phyloP scores from a whole-genome alignment of 1,139 yeast species.

The Pneumocystis sp. region DNA sequence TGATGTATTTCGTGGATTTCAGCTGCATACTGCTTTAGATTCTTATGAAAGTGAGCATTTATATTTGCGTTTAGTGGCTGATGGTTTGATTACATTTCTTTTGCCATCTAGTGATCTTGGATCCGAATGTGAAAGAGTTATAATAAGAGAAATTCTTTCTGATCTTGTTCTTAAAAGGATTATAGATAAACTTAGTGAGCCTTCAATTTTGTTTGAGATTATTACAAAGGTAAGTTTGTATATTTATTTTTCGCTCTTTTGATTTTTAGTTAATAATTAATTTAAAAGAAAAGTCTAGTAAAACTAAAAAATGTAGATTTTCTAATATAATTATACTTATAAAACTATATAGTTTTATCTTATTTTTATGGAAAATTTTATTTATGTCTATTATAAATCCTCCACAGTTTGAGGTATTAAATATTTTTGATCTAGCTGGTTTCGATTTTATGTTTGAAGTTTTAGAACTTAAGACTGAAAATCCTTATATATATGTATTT shows the following conservation, averaged over 20 bases:
- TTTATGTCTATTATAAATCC: background rate
- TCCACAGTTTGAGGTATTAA: background rate
- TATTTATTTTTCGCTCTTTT: background rate
- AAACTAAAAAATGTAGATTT: background rate
- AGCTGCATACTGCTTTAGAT: constrained; percentile 39
- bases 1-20: constrained; percentile 24
- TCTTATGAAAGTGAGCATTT: constrained; percentile 18
- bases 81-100: constrained; percentile 24
- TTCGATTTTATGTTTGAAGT: background rate
- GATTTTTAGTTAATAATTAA: background rate
- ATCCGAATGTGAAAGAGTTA: constrained; percentile 27
- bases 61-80: constrained; percentile 26
- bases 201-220: constrained; percentile 33
- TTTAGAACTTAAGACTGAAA: background rate
- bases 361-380: background rate
- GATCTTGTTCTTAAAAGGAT: constrained; percentile 30
- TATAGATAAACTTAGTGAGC: constrained; percentile 31
- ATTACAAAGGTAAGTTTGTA: constrained; percentile 20
- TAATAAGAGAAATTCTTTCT: constrained; percentile 29
- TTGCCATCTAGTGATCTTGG: constrained; percentile 29
- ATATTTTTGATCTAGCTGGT: background rate
- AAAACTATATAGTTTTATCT: background rate
- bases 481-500: background rate
- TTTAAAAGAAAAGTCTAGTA: background rate
- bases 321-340: background rate